Evolutionary conservation across 1,284 basidiomycete species (phyloP).

Genomic region (Pseudozyma sp.): DNA sequence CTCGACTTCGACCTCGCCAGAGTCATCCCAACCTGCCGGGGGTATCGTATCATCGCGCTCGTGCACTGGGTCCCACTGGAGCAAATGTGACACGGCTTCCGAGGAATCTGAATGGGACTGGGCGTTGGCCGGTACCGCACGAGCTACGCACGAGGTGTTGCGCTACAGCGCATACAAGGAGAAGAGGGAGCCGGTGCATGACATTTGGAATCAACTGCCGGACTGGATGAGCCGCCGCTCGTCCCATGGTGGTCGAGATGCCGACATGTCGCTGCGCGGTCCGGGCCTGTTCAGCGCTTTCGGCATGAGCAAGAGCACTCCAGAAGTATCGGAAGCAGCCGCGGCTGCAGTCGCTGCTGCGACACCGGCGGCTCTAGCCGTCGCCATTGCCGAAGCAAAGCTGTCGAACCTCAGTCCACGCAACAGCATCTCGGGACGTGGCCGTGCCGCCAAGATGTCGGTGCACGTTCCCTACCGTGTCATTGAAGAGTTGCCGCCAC

Average conservation of each 20-base stretch:
- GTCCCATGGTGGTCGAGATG: conserved; percentile 40
- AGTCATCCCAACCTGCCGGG: conserved; percentile 4
- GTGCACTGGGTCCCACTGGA: conserved; percentile 14
- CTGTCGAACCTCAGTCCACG: conserved; percentile 36
- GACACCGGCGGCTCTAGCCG: conserved; percentile 7
- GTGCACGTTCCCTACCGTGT: conserved; percentile 36
- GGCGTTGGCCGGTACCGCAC: conserved; percentile 38
- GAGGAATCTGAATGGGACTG: conserved; percentile 51
- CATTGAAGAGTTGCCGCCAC: conserved; percentile 14
- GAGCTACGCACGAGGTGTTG: conserved; percentile 32
- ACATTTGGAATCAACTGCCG: conserved; percentile 49
- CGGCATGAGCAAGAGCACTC: conserved; percentile 6
- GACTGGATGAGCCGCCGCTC: conserved; percentile 48
- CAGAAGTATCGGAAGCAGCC: conserved; percentile 16
- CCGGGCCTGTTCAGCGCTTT: conserved; percentile 23
- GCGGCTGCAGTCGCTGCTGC: conserved; percentile 2
- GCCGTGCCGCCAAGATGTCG: conserved; percentile 24
- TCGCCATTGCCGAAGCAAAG: conserved; percentile 16
- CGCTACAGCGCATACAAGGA: conserved; percentile 36
- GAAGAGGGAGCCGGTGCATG: conserved; percentile 38
- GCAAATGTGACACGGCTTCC: conserved; percentile 10
- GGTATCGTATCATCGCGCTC: conserved; percentile 15
- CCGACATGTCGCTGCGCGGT: conserved; percentile 35
- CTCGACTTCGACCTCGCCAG: conserved; percentile 24
- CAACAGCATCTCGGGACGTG: conserved; percentile 40